Conservation (phyloP, 1,284 basidiomycete genomes). For the Chondrostereum purpureum region DNA sequence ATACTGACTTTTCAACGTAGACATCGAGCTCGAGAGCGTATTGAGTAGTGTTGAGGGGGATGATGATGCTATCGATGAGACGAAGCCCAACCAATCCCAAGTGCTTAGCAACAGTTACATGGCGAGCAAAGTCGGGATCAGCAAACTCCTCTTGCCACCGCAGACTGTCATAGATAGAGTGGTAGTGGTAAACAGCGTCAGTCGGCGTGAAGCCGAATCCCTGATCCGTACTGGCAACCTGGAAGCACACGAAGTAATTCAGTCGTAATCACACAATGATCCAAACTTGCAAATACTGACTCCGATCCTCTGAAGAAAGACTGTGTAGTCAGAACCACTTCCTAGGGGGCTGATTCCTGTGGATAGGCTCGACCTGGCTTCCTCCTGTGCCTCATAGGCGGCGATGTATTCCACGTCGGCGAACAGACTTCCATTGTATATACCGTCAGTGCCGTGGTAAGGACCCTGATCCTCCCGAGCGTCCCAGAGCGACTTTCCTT, state of each 20-base stretch:
- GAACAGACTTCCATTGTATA: conserved; percentile 23
- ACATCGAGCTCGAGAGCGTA: conserved; percentile 59
- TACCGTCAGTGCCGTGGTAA: conserved; percentile 21
- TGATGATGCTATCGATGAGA: conserved; percentile 49
- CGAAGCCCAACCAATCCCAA: conserved; percentile 60
- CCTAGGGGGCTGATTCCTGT: conserved; percentile 33
- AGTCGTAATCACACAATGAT: conserved; percentile 17
- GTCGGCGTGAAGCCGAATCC: conserved; percentile 35
- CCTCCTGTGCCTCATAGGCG: conserved; percentile 20
- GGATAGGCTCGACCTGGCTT: conserved; percentile 16
- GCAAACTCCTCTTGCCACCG: conserved; percentile 71
- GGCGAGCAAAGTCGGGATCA: conserved; percentile 72
- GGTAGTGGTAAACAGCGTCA: conserved; percentile 75
- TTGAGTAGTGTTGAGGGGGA: conserved; percentile 75
- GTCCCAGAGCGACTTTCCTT: conserved; percentile 58
- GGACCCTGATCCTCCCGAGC: conserved; percentile 52
- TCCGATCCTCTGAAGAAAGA: conserved; percentile 47
- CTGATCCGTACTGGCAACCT: conserved; percentile 43
- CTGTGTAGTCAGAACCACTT: conserved; percentile 70
- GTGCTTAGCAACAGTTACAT: conserved; percentile 52
- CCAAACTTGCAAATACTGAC: conserved; percentile 22
- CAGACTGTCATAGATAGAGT: conserved; percentile 78
- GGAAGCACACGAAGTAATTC: conserved; percentile 11
- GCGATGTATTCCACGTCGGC: conserved; percentile 24
- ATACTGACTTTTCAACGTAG: conserved; percentile 56